These are phyloP conservation scores for Colletotrichum godetiae DNA, from an alignment of 2,329 filamentous ascomycete genomes.

Conservation along the genomic window DNA sequence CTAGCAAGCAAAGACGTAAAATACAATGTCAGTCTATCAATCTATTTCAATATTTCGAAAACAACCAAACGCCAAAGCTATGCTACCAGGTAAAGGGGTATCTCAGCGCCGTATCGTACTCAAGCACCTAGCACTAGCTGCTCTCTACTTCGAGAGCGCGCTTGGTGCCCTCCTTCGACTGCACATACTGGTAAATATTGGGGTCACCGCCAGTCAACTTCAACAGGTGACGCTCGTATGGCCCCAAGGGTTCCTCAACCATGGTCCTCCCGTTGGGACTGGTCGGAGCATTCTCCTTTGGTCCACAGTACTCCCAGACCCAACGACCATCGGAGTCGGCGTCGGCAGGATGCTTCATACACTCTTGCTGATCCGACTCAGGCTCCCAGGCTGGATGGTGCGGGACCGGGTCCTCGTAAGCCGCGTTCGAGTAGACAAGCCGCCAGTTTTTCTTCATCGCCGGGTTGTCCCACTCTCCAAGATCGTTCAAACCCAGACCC, in stretches of 20 bases:
- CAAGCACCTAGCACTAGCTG: neutral
- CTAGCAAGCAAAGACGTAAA: neutral
- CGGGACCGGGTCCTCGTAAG: conserved; percentile 49
- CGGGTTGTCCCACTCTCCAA: conserved; percentile 56
- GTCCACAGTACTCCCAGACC: conserved; percentile 66
- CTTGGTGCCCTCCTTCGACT: neutral
- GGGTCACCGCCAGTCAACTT: conserved; percentile 55
- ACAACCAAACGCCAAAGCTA: neutral
- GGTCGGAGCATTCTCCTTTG: conserved; percentile 52
- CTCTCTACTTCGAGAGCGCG: neutral
- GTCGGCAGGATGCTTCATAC: conserved; percentile 36
- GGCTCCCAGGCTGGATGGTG: conserved; percentile 47
- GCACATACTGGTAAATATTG: conserved; percentile 46
- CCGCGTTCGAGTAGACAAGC: conserved; percentile 48
- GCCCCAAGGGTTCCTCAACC: conserved; percentile 65
- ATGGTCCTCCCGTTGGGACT: conserved; percentile 54
- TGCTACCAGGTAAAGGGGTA: neutral
- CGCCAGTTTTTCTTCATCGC: conserved; percentile 58
- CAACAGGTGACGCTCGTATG: conserved; percentile 62
- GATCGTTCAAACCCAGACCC: conserved; percentile 62
- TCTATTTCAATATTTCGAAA: neutral
- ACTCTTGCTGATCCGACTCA: conserved; percentile 37
- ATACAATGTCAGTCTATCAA: neutral
- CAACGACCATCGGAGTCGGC: conserved; percentile 51
- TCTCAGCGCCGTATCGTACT: neutral